Base-by-base conservation (phyloP, 2,329 filamentous ascomycete species). In the Neonectria magnoliae region DNA sequence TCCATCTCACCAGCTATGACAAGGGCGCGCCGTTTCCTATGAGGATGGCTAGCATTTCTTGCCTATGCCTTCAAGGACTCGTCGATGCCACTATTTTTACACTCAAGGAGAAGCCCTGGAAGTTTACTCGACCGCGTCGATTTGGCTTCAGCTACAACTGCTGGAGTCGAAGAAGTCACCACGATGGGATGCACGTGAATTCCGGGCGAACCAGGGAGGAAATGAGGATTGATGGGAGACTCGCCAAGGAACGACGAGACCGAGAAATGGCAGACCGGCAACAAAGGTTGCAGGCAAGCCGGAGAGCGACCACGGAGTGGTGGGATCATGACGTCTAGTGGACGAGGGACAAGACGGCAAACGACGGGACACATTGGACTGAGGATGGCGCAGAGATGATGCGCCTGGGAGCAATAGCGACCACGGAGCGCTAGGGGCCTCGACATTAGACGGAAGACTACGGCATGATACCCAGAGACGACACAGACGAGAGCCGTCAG, bases 101-200 rank as follows among this genome's bases (percentile, higher is more conserved):
- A 31, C 80, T 86, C 31, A 85, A 91, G 48, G 92, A 95, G 76
- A 88, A 88, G 74, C 92, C 92, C 0, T 94, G 91, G 91, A 69
- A 69, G 8, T 73, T 75, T 18, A 47, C 70, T 61, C 25, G 58
- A 68, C 58, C 60, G 70, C 55, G 48, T 11, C 61, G 65, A 1
- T 53, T 62, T 16, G 41, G 61, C 3, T 62, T 67, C 22, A 64
- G 69, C 0, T 13, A 68, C 6, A 36, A 63, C 60, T 66, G 64
- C 60, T 72, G 69, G 70, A 60, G 50, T 29, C 54, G 54, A 33
- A 29, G 56, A 18, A 18, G 53, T 16, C 27, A 51, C 14, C 53
- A 68, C 5, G 71, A 65, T 25, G 67, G 48, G 45, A 58, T 57
- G 1, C 60, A 68, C 31, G 67, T 66, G 44, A 66, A 67, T 51